phyloP scores from a whole-genome alignment of 306 rosid genomes.

The Pyrus pyrifolia region DNA sequence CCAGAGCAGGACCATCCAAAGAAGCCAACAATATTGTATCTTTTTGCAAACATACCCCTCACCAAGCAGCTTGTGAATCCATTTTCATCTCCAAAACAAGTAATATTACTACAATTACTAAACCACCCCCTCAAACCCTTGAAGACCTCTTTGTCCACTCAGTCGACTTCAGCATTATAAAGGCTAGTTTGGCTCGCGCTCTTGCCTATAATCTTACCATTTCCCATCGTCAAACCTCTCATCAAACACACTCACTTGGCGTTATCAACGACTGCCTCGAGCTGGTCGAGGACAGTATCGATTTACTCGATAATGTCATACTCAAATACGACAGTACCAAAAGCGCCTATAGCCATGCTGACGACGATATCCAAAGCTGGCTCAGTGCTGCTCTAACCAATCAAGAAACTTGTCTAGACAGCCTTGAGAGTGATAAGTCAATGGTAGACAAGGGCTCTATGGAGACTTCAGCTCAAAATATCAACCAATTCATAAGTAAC shows the following conservation, averaged over 20 bases:
- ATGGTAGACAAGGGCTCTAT: not conserved
- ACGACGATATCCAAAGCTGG: constrained; percentile 26
- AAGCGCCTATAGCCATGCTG: not conserved
- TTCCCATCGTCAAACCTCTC: not conserved
- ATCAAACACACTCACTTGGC: not conserved
- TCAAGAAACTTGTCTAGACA: constrained; percentile 29
- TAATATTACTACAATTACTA: not conserved
- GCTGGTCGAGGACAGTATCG: constrained; percentile 24
- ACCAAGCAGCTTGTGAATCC: constrained; percentile 18
- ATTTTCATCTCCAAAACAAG: not conserved
- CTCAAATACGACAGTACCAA: not conserved
- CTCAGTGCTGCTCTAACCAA: constrained; percentile 36
- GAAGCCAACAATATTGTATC: constrained; percentile 1
- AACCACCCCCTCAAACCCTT: not conserved
- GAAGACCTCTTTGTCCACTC: constrained; percentile 9
- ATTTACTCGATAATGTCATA: constrained; percentile 22
- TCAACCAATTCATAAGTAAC: constrained; percentile 14
- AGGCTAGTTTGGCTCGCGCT: constrained; percentile 14
- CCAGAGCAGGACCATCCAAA: not conserved
- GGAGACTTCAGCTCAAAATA: not conserved
- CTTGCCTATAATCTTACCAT: constrained; percentile 16
- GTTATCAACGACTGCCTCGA: constrained; percentile 26
- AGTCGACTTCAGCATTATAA: constrained; percentile 12
- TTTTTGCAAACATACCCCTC: constrained; percentile 14
- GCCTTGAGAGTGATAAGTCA: not conserved